Evolutionary conservation across 2,329 filamentous ascomycete genomes (phyloP).

Genomic region (Alternaria sp.): DNA sequence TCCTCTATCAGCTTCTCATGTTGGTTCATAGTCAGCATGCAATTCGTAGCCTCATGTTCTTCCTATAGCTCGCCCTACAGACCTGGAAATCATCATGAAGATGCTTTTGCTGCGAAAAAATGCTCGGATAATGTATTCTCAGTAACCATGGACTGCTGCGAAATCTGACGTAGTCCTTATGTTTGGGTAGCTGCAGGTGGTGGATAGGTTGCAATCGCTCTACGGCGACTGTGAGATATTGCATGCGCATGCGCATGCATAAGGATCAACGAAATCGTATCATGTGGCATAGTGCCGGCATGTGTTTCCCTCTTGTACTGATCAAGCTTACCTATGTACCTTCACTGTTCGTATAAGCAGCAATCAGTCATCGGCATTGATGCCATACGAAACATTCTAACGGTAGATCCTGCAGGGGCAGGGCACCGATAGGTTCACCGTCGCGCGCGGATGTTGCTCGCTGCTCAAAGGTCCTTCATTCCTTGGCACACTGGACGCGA

Average conservation of each 20-base stretch:
- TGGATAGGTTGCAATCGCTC: no score
- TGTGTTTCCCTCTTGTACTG: no score
- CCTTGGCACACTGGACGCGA: not conserved
- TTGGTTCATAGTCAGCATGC: not conserved
- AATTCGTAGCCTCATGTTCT: not conserved
- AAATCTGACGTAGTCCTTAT: no score
- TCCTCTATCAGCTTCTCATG: not conserved
- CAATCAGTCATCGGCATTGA: no score
- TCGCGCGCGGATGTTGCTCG: not conserved
- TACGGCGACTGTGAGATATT: no score
- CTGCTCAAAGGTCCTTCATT: not conserved
- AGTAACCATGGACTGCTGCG: not conserved
- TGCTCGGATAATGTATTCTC: not conserved
- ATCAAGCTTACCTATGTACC: no score
- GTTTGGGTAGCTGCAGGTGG: no score
- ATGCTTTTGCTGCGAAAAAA: no score
- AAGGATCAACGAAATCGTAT: not conserved
- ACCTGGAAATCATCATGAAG: not conserved
- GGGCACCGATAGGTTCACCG: no score
- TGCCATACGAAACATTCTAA: no score
- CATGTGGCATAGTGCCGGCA: not conserved
- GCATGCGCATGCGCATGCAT: not conserved
- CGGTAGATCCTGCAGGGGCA: not conserved
- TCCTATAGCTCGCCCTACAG: not conserved
- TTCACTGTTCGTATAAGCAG: not conserved